Percentiles rank a stretch among this genome's conserved stretches.
phyloP scores from a whole-genome alignment of 768 basidiomycete genomes.

The Agaricus blazei region DNA sequence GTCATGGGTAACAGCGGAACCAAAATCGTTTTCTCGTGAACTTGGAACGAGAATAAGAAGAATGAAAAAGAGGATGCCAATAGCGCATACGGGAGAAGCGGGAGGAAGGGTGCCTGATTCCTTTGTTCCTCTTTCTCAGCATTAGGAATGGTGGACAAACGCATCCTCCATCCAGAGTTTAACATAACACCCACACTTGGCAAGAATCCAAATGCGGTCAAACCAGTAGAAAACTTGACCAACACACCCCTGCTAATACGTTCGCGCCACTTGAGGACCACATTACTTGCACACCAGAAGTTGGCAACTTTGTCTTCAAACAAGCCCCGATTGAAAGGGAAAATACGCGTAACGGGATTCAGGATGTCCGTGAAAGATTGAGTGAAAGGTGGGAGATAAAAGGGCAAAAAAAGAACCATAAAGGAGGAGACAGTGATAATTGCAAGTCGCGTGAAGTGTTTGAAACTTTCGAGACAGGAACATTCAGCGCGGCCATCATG shows the following conservation, averaged over 20 bases:
- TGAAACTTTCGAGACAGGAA: constrained; percentile 21
- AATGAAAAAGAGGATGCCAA: constrained; percentile 84
- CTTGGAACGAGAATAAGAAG: constrained; percentile 95
- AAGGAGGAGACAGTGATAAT: constrained; percentile 60
- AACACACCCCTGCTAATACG: constrained; percentile 43
- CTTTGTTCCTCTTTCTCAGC: constrained; percentile 9
- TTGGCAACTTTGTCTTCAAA: constrained; percentile 98
- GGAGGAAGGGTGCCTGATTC: constrained; percentile 44
- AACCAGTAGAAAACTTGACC: constrained; percentile 56
- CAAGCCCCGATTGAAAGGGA: constrained; percentile 86
- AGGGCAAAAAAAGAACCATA: constrained; percentile 69
- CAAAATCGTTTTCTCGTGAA: constrained; percentile 91
- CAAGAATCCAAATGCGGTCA: constrained; percentile 70
- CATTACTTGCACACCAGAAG: constrained; percentile 94
- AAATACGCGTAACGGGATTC: constrained; percentile 76
- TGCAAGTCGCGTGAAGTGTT: constrained; percentile 64
- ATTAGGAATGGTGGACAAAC: constrained; percentile 9
- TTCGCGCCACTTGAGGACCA: constrained; percentile 78
- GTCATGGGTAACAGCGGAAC: constrained; percentile 83
- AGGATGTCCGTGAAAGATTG: constrained; percentile 37
- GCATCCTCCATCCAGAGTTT: constrained; percentile 27
- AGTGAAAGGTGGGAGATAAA: constrained; percentile 61
- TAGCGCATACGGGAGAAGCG: constrained; percentile 75
- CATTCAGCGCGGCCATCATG: neutral
- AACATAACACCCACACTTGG: constrained; percentile 48